These are phyloP conservation scores for Trypanosoma platydactyli DNA, from an alignment of 208 protist species.

Conservation along the genomic window DNA sequence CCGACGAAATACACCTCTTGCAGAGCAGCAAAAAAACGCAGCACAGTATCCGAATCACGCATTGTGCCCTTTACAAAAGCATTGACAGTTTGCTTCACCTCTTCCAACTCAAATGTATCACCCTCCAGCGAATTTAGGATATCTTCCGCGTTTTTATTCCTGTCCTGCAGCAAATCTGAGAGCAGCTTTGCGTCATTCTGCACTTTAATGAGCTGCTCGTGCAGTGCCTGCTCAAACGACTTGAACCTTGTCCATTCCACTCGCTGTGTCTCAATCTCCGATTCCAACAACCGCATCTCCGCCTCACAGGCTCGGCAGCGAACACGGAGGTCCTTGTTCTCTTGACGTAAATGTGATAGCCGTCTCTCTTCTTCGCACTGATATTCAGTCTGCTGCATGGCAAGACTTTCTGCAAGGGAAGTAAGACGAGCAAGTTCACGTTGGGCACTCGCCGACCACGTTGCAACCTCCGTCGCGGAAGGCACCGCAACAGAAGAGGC, in stretches of 20 bases:
- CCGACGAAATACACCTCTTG: conserved; percentile 76
- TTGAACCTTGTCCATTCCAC: conserved; percentile 38
- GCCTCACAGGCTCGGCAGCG: conserved; percentile 10
- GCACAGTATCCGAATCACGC: conserved; percentile 60
- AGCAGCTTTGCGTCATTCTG: conserved; percentile 72
- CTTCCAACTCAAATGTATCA: neutral
- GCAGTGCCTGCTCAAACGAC: conserved; percentile 33
- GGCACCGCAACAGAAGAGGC: conserved; percentile 21
- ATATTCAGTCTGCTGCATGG: conserved; percentile 56
- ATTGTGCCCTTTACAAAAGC: conserved; percentile 68
- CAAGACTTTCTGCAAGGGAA: conserved; percentile 47
- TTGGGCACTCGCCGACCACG: conserved; percentile 55
- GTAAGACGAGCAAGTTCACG: conserved; percentile 45
- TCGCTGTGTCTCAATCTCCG: conserved; percentile 37
- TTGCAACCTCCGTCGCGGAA: conserved; percentile 18
- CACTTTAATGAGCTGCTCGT: conserved; percentile 55
- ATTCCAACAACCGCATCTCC: conserved; percentile 21
- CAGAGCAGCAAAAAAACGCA: conserved; percentile 62
- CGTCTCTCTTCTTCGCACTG: conserved; percentile 41
- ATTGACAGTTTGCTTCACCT: conserved; percentile 9
- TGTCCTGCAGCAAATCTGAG: conserved; percentile 60
- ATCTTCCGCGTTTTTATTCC: conserved; percentile 51
- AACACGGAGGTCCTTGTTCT: conserved; percentile 45
- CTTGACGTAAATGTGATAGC: conserved; percentile 47
- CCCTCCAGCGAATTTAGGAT: conserved; percentile 28